phyloP scores from a whole-genome alignment of 345 rosid species.

The Salix exigua region DNA sequence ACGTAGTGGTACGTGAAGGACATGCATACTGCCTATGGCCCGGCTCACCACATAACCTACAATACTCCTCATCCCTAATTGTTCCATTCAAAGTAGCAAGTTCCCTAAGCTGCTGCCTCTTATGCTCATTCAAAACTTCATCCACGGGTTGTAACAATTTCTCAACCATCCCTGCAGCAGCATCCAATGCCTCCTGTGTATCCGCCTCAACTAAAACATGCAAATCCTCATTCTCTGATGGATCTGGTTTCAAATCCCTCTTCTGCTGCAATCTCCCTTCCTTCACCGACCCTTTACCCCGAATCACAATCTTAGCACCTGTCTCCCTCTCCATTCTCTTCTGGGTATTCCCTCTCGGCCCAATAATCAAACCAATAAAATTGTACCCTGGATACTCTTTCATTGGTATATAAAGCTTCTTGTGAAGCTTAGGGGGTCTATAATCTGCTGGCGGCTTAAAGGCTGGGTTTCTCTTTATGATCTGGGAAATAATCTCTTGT shows the following conservation, averaged over 20 bases:
- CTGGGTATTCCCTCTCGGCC: conserved; percentile 95
- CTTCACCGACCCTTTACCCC: conserved; percentile 92
- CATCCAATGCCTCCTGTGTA: conserved; percentile 79
- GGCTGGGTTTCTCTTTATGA: conserved; percentile 81
- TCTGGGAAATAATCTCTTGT: conserved; percentile 88
- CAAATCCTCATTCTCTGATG: conserved; percentile 91
- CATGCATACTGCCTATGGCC: conserved; percentile 91
- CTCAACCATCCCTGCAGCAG: conserved; percentile 97
- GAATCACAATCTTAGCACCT: conserved; percentile 89
- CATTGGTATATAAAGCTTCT: conserved; percentile 94
- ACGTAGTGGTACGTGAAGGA: conserved; percentile 86
- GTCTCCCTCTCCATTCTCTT: conserved; percentile 98
- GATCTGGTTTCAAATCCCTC: conserved; percentile 91
- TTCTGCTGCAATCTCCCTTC: conserved; percentile 95
- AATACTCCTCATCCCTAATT: conserved; percentile 92
- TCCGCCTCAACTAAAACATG: conserved; percentile 98
- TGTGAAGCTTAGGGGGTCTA: conserved; percentile 90
- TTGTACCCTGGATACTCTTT: conserved; percentile 92
- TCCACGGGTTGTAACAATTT: conserved; percentile 96
- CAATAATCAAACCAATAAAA: conserved; percentile 88
- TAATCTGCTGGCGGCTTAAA: conserved; percentile 98
- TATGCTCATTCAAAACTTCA: conserved; percentile 94
- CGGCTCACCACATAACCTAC: conserved; percentile 90
- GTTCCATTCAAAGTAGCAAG: conserved; percentile 97
- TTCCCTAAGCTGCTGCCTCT: conserved; percentile 96